Evolutionary conservation across 192 early-diverging fungal genomes (phyloP).

Genomic region (Helicostylum pulchrum): DNA sequence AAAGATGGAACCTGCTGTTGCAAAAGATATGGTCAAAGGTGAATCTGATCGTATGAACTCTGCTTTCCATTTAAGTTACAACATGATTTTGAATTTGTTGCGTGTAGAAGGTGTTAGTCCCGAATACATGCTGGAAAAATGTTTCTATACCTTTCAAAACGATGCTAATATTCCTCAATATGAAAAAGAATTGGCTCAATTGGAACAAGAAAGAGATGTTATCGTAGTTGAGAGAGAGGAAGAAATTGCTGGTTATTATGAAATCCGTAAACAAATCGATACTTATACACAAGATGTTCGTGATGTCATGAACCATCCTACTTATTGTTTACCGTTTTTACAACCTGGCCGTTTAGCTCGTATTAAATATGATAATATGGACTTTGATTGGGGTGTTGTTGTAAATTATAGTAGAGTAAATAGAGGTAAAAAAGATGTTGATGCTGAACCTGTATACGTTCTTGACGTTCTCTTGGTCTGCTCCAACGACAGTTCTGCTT

Average conservation of each 20-base stretch:
- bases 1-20: slow-evolving; percentile 89
- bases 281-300: slow-evolving; percentile 61
- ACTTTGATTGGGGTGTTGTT: slow-evolving; percentile 94
- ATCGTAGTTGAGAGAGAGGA: slow-evolving; percentile 70
- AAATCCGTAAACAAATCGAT: slow-evolving; percentile 70
- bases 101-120: slow-evolving; percentile 92
- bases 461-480: slow-evolving; percentile 88
- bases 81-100: slow-evolving; percentile 94
- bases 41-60: slow-evolving; percentile 83
- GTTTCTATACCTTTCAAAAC: slow-evolving; percentile 94
- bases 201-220: slow-evolving; percentile 50
- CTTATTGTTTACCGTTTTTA: slow-evolving; percentile 77
- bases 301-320: slow-evolving; percentile 79
- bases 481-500: slow-evolving; percentile 52
- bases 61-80: slow-evolving; percentile 94
- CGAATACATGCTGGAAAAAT: slow-evolving; percentile 88
- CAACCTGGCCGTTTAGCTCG: slow-evolving; percentile 81
- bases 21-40: slow-evolving; percentile 92
- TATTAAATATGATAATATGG: slow-evolving; percentile 52
- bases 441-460: slow-evolving; percentile 59
- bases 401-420: slow-evolving; percentile 65
- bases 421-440: slow-evolving; percentile 30
- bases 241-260: slow-evolving; percentile 68
- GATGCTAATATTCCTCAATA: slow-evolving; percentile 76
- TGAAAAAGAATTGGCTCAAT: slow-evolving; percentile 54